These are phyloP conservation scores for Rhodomyrtus tomentosa DNA, from an alignment of 345 rosid species.

Conservation along the genomic window DNA sequence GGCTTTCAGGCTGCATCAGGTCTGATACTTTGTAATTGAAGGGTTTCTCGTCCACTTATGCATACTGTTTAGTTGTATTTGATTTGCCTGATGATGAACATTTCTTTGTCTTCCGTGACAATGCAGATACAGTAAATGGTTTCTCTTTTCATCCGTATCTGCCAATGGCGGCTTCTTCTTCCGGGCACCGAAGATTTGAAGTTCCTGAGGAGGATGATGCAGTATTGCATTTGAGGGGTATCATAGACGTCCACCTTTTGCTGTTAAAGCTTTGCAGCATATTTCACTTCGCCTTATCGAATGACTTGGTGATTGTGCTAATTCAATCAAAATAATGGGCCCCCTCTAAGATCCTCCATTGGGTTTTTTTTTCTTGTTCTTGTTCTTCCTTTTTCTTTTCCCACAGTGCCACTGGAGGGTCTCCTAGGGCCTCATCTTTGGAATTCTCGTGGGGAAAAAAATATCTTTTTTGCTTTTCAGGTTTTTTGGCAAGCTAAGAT, in stretches of 20 bases:
- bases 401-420: neutral
- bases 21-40: neutral
- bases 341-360: neutral
- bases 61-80: neutral
- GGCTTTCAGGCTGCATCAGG: constrained; percentile 95
- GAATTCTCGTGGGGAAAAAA: neutral
- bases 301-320: constrained; percentile 9
- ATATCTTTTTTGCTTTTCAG: neutral
- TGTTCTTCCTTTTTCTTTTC: neutral
- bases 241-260: neutral
- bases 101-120: neutral
- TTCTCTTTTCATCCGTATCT: constrained; percentile 84
- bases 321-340: neutral
- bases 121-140: constrained; percentile 75
- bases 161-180: constrained; percentile 90
- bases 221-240: constrained; percentile 11
- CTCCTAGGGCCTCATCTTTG: neutral
- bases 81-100: neutral
- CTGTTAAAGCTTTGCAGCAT: neutral
- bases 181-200: constrained; percentile 80
- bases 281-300: neutral
- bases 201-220: constrained; percentile 37
- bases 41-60: neutral
- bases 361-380: neutral
- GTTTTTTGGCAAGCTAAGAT: neutral